Evolutionary conservation across 1,284 basidiomycete genomes (phyloP), one percentile per base, ranked within the genome.

Genomic region (Flammula alnicola): DNA sequence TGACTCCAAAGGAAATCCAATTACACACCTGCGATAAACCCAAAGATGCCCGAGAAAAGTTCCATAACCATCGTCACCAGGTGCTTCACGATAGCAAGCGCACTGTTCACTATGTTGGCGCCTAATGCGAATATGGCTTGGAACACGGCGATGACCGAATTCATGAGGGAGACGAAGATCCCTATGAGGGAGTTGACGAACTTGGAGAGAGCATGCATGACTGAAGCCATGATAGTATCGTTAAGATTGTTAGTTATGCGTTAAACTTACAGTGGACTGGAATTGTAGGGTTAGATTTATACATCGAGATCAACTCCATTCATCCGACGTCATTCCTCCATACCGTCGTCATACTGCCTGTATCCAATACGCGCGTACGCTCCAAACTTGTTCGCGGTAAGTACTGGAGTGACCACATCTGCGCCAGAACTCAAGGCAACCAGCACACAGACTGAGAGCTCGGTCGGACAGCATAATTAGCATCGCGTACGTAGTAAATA

Each of bases 141-240:
- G 57, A 80, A 69, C 17, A 83, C 70, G 19, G 77, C 72, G 12
- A 80, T 48, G 10, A 76, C 56, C 1, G 79, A 75, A 49, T 76
- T 68, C 55, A 73, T 40, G 16, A 82, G 56, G 3, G 73, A 73
- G 12, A 67, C 57, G 32, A 68, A 65, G 27, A 79, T 72, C 20
- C 62, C 68, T 12, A 69, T 47, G 32, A 82, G 40, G n/a, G 74
- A 68, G 35, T 64, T 64, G 30, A 75, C 29, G 46, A 81, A 75
- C 38, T 76, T 64, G 12, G 70, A 65, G 47, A 78, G 43, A 5
- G 78, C 68, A 42, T 67, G 57, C 38, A 70, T 54, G 41, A 80
- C 45, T 23, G 71, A 67, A n/a, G n/a, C n/a, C 19, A 71, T 37
- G 36, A 47, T 39, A 27, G 17, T 36, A 20, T 26, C 8, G 14